A percentile compares a stretch with the other conserved stretches of the same genome.
These are phyloP conservation scores for Clitopilus hobsonii DNA, from an alignment of 768 basidiomycete genomes.

Conservation along the genomic window DNA sequence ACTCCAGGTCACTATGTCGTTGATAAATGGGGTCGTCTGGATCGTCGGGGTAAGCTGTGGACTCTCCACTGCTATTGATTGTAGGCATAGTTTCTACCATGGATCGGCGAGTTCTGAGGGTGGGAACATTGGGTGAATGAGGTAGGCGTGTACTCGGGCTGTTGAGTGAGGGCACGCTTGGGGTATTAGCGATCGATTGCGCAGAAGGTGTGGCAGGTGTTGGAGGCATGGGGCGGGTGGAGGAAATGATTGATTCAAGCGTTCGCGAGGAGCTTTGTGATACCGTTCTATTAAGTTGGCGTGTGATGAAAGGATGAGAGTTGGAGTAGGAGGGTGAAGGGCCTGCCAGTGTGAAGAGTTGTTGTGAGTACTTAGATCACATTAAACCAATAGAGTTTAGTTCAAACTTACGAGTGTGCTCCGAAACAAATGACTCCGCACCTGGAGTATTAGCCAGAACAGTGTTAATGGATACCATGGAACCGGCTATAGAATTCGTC, in stretches of 20 bases:
- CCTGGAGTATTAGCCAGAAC: conserved; percentile 22
- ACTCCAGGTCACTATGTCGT: conserved; percentile 33
- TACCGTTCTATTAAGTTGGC: conserved; percentile 61
- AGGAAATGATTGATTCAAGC: conserved; percentile 39
- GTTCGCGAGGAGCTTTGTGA: conserved; percentile 62
- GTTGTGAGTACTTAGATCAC: not conserved
- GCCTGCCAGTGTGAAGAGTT: conserved; percentile 22
- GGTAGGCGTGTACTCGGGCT: conserved; percentile 36
- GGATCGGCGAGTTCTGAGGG: conserved; percentile 21
- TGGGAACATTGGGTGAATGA: conserved; percentile 21
- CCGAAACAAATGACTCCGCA: conserved; percentile 32
- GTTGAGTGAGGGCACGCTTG: conserved; percentile 57
- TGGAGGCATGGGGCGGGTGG: conserved; percentile 2
- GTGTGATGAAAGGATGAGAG: conserved; percentile 50
- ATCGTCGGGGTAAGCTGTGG: conserved; percentile 24
- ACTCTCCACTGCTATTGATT: conserved; percentile 35
- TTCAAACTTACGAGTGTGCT: conserved; percentile 37
- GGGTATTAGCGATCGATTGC: conserved; percentile 7
- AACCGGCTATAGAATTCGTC: conserved; percentile 10
- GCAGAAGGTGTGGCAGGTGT: conserved; percentile 9
- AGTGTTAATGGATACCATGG: conserved; percentile 6
- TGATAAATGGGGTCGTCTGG: conserved; percentile 19
- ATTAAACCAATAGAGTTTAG: conserved; percentile 4
- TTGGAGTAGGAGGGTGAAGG: conserved; percentile 44
- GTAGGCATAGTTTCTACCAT: conserved; percentile 31